These are phyloP conservation scores for Arabidopsis suecica DNA, from an alignment of 345 rosid species.

Conservation along the genomic window DNA sequence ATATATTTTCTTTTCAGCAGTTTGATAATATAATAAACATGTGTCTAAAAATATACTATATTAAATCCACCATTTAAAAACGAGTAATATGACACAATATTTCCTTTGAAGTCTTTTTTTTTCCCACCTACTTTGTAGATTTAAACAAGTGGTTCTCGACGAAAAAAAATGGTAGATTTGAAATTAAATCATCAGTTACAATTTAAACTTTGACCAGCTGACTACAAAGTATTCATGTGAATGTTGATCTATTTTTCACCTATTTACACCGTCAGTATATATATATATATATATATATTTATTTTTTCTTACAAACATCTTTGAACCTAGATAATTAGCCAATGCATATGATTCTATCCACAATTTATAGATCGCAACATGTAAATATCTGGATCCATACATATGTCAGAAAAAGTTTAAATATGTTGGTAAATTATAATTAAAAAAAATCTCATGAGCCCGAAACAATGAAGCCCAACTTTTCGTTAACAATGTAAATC, in stretches of 20 bases:
- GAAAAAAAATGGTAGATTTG: neutral
- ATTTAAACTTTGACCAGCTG: neutral
- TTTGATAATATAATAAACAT: constrained; percentile 1
- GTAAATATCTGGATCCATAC: neutral
- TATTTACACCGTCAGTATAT: neutral
- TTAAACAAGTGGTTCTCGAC: neutral
- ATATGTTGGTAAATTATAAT: too few species aligned
- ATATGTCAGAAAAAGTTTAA: neutral
- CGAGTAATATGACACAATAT: neutral
- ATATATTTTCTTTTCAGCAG: neutral
- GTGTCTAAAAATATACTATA: neutral
- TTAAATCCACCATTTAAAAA: neutral
- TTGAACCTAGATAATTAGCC: too few species aligned
- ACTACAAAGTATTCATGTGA: neutral
- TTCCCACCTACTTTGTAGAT: neutral
- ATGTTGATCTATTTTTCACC: neutral
- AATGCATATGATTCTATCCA: too few species aligned
- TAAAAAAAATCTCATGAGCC: neutral
- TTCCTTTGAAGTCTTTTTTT: neutral
- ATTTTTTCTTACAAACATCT: too few species aligned
- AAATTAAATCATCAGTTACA: neutral
- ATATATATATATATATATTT: too few species aligned
- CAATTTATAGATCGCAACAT: too few species aligned
- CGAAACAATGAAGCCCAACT: constrained; percentile 9
- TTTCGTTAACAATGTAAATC: neutral